Evolutionary conservation across 2,329 filamentous ascomycete genomes (phyloP), one percentile per base, ranked within the genome.

Genomic region (Aspergillus brasiliensis): DNA sequence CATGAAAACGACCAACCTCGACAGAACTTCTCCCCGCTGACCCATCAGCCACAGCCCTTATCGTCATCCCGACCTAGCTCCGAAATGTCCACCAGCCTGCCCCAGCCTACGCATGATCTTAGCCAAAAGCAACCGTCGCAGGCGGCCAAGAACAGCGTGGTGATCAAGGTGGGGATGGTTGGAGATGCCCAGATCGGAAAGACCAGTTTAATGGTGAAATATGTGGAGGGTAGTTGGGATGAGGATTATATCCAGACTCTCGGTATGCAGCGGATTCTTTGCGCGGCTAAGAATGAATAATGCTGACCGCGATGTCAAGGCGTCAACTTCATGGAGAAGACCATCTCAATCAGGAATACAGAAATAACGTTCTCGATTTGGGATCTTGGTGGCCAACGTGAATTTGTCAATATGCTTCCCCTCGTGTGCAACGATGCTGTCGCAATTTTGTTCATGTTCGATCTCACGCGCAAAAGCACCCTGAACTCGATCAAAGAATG

Each of bases 241-340:
- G 95, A 99, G 80, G 95, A 99, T 77, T 99, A 99, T 78, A 99
- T 99, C 72, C 95, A 99, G 80, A 99, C 95, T 21, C 82, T 99
- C 47, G 95, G 87, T 89, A 64, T 46, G 62, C 57, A 10, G 17
- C 17, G n/a, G 44, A 8, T 5, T 4, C 44, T 10, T 25, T 25
- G n/a, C 25, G n/a, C 27, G 28, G 28, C 3, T 44, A 38, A 2
- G 2, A 19, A 31, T 65, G 23, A 53, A 28, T 56, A 56, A 40
- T 59, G 23, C 25, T 37, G 5, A 67, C 72, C 27, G 72, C n/a
- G 54, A 55, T 21, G 13, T 28, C 31, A 21, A 89, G 87, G 95
- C 67, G 95, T 99, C 78, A 99, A 99, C 78, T 99, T 99, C 79
- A 99, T 99, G 95, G 95, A 99, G 78, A 99, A 99, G 84, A 99